These are phyloP conservation scores for Thyridium curvatum DNA, from an alignment of 2,329 filamentous ascomycete genomes.

Conservation along the genomic window DNA sequence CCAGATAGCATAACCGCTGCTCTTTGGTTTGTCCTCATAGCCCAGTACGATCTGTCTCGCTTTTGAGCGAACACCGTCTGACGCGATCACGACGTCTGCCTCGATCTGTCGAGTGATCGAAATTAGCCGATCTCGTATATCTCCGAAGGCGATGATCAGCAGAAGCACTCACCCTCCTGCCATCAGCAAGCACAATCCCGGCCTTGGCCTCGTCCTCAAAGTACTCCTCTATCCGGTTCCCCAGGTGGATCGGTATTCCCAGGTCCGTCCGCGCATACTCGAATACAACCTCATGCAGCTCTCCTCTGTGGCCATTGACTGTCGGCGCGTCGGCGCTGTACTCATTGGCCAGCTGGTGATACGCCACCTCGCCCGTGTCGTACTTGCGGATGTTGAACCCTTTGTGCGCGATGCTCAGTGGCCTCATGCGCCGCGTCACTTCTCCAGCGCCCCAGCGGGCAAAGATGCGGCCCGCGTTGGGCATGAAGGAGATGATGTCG, in stretches of 20 bases:
- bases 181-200: constrained; percentile 30
- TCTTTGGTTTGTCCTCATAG: constrained; percentile 35
- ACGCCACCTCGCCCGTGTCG: constrained; percentile 43
- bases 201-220: constrained; percentile 40
- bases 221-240: constrained; percentile 40
- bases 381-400: constrained; percentile 51
- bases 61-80: constrained; percentile 42
- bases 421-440: constrained; percentile 15
- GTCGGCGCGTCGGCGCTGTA: constrained; percentile 30
- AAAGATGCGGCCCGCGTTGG: constrained; percentile 55
- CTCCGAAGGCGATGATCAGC: too few relatives aligned
- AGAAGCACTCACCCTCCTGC: too few relatives aligned
- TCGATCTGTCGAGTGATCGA: constrained; percentile 16
- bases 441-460: constrained; percentile 12
- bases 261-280: constrained; percentile 42
- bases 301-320: constrained; percentile 50
- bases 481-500: constrained; percentile 56
- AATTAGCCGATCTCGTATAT: too few relatives aligned
- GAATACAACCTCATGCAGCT: constrained; percentile 46
- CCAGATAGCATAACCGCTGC: constrained; percentile 37
- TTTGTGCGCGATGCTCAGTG: constrained; percentile 39
- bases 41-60: constrained; percentile 37
- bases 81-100: constrained; percentile 40
- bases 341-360: constrained; percentile 37
- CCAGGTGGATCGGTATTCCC: constrained; percentile 45